A percentile compares a stretch with the other conserved stretches of the same genome.
phyloP scores from a whole-genome alignment of 1,139 yeast species.

The Blastobotrys illinoisensis region DNA sequence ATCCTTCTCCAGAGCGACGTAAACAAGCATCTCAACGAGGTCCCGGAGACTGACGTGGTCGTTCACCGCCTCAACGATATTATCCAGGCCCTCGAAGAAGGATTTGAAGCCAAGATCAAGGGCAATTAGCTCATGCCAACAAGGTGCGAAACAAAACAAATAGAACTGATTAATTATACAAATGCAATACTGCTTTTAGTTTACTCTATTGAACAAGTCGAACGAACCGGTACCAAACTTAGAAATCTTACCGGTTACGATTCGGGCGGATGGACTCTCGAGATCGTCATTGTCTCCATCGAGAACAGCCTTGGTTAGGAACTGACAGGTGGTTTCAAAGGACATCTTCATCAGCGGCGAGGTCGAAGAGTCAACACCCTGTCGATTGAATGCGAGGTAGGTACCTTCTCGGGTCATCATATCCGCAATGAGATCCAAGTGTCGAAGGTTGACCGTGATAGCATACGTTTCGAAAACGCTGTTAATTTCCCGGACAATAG shows the following conservation, averaged over 20 bases:
- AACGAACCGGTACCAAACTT: conserved; percentile 96
- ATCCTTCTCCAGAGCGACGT: conserved; percentile 46
- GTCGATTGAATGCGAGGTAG: conserved; percentile 94
- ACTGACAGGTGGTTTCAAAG: conserved; percentile 96
- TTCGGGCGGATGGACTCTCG: conserved; percentile 91
- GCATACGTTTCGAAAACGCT: conserved; percentile 96
- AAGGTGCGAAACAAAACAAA: neutral
- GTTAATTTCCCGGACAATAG: conserved; percentile 93
- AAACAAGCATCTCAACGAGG: conserved; percentile 38
- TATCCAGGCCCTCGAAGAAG: conserved; percentile 35
- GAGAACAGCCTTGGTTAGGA: conserved; percentile 91
- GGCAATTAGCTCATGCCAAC: neutral
- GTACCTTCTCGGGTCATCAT: conserved; percentile 99
- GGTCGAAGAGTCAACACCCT: conserved; percentile 93
- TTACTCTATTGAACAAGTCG: conserved; percentile 47
- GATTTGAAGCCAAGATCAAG: conserved; percentile 27
- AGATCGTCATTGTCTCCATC: conserved; percentile 86
- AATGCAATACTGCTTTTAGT: conserved; percentile 3
- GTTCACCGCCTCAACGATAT: conserved; percentile 41
- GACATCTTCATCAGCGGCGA: conserved; percentile 99
- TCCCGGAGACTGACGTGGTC: conserved; percentile 39
- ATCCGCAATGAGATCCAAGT: conserved; percentile 94
- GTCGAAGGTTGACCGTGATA: conserved; percentile 87
- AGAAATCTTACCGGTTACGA: conserved; percentile 87
- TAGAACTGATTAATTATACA: conserved; percentile 4